These are phyloP conservation scores for Biscogniauxia mediterranea DNA, from an alignment of 2,329 filamentous ascomycete species.

Conservation along the genomic window DNA sequence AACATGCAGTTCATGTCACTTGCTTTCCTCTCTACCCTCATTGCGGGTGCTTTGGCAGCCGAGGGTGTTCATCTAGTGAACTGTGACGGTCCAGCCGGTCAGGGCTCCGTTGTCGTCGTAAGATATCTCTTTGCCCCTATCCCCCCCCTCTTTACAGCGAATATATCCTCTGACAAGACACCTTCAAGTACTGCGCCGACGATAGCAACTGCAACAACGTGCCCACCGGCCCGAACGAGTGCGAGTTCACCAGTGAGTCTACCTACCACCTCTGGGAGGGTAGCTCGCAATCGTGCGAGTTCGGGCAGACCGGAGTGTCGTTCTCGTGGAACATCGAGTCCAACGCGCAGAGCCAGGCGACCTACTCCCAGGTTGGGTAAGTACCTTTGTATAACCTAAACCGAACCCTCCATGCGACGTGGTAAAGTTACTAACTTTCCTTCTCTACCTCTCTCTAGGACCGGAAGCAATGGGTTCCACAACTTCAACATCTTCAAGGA, in stretches of 20 bases:
- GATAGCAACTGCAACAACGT: constrained; percentile 7
- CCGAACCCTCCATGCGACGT: background rate
- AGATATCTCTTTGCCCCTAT: background rate
- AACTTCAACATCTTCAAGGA: constrained; percentile 8
- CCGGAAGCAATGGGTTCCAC: constrained; percentile 4
- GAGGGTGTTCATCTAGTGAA: constrained; percentile 3
- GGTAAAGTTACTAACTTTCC: background rate
- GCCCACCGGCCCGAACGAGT: constrained; percentile 1
- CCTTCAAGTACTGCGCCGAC: constrained; percentile 1
- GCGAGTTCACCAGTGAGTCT: constrained; percentile 1
- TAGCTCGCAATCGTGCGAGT: background rate
- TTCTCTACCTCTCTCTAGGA: background rate
- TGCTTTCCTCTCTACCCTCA: background rate
- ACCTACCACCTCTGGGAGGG: constrained; percentile 3
- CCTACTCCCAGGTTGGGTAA: constrained; percentile 4
- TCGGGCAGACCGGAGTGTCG: constrained; percentile 1
- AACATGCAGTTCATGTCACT: background rate
- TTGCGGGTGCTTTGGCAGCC: background rate
- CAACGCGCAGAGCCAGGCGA: constrained; percentile 2
- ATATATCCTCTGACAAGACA: background rate
- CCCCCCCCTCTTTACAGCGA: background rate
- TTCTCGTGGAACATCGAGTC: constrained; percentile 8
- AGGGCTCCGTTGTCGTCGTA: background rate
- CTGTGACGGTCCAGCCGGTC: background rate
- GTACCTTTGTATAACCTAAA: background rate